These are phyloP conservation scores for Phaeotremella fagi DNA, from an alignment of 768 basidiomycete species.

Conservation along the genomic window DNA sequence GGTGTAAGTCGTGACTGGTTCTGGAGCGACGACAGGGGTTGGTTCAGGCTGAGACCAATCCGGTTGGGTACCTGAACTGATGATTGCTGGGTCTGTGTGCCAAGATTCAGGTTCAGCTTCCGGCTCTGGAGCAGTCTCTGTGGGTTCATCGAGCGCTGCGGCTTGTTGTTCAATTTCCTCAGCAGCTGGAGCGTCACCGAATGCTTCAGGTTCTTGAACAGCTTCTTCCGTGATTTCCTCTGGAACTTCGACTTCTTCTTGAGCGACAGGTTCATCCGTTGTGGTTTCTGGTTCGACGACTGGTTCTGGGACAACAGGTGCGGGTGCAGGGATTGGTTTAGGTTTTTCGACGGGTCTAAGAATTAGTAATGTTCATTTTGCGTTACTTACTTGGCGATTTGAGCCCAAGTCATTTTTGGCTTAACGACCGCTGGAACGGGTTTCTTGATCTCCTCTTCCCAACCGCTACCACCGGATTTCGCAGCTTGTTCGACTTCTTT, in stretches of 20 bases:
- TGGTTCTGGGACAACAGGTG: neutral
- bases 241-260: slow-evolving; percentile 20
- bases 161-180: slow-evolving; percentile 28
- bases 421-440: slow-evolving; percentile 33
- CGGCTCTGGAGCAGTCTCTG: slow-evolving; percentile 14
- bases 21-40: slow-evolving; percentile 22
- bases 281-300: slow-evolving; percentile 25
- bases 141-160: slow-evolving; percentile 11
- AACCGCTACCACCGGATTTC: slow-evolving; percentile 33
- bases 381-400: slow-evolving; percentile 48
- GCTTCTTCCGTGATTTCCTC: slow-evolving; percentile 17
- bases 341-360: slow-evolving; percentile 46
- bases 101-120: slow-evolving; percentile 17
- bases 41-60: slow-evolving; percentile 31
- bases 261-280: slow-evolving; percentile 27
- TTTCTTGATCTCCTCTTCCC: slow-evolving; percentile 30
- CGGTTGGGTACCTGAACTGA: slow-evolving; percentile 33
- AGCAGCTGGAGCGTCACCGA: slow-evolving; percentile 29
- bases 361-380: neutral
- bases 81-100: slow-evolving; percentile 37
- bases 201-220: slow-evolving; percentile 17
- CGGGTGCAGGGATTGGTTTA: slow-evolving; percentile 36
- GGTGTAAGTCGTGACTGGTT: slow-evolving; percentile 44
- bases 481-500: slow-evolving; percentile 44
- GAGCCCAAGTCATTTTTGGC: slow-evolving; percentile 49